These are phyloP conservation scores for Adansonia rubrostipa DNA, from an alignment of 441 rosid genomes.

Conservation along the genomic window DNA sequence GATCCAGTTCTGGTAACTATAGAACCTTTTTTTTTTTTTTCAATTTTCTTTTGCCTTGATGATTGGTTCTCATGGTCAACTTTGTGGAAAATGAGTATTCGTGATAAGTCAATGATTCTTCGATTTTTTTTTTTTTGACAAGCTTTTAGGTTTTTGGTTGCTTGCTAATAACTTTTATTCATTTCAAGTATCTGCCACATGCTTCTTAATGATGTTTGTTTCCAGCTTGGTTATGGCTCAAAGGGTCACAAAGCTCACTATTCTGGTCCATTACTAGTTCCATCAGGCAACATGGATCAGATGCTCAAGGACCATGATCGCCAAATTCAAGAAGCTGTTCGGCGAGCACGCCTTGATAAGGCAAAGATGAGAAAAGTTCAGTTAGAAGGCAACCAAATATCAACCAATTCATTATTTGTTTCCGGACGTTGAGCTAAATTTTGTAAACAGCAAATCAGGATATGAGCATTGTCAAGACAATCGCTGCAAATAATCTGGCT, in stretches of 20 bases:
- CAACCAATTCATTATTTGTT: constrained; percentile 65
- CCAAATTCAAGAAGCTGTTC: constrained; percentile 88
- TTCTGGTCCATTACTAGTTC: constrained; percentile 81
- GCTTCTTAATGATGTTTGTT: constrained; percentile 17
- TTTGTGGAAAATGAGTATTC: not conserved
- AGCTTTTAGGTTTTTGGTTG: not conserved
- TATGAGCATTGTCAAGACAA: constrained; percentile 25
- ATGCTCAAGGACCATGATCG: constrained; percentile 92
- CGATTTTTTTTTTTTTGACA: not conserved
- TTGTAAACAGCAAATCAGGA: constrained; percentile 20
- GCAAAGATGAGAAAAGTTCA: constrained; percentile 75
- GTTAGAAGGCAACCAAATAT: constrained; percentile 59
- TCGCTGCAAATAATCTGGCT: constrained; percentile 29
- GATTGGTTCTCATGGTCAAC: constrained; percentile 1
- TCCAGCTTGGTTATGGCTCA: constrained; percentile 85
- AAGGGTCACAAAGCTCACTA: constrained; percentile 89
- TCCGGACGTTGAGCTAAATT: constrained; percentile 59
- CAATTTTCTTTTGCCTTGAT: not conserved
- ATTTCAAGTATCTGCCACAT: constrained; percentile 6
- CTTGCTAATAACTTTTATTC: not conserved
- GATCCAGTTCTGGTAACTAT: constrained; percentile 81
- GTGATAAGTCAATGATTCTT: not conserved
- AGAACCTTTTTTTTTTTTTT: not conserved
- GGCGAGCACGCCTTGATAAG: constrained; percentile 85
- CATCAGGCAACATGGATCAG: constrained; percentile 89